Percentiles rank a stretch among this genome's conserved stretches.
Evolutionary conservation across 495 filamentous ascomycete species (phyloP).

Genomic region (Cryomyces antarcticus): DNA sequence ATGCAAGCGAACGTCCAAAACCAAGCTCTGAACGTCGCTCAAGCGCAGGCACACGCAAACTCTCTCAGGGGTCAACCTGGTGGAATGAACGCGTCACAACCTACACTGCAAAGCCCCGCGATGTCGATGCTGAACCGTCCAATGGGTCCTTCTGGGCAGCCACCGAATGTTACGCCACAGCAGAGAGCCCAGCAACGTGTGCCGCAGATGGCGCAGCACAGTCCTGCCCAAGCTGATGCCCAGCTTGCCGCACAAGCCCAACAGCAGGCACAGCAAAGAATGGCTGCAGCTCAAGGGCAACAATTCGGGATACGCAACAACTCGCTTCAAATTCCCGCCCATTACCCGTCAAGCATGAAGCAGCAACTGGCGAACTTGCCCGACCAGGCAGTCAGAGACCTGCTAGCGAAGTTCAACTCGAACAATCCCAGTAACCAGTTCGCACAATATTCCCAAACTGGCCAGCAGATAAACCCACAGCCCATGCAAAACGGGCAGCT

Average conservation of each 20-base stretch:
- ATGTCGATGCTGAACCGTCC: conserved; percentile 42
- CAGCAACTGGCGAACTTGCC: too few relatives aligned
- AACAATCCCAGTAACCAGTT: too few relatives aligned
- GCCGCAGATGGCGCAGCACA: conserved; percentile 5
- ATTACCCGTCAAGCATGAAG: too few relatives aligned
- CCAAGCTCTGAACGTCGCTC: conserved; percentile 10
- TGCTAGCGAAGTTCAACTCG: too few relatives aligned
- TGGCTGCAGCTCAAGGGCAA: background rate
- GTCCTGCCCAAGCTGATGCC: conserved; percentile 5
- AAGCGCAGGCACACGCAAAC: conserved; percentile 24
- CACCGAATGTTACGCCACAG: conserved; percentile 8
- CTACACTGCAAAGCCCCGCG: conserved; percentile 29
- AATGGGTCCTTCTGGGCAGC: conserved; percentile 23
- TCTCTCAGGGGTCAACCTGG: conserved; percentile 26
- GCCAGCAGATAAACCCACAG: too few relatives aligned
- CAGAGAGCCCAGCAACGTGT: conserved; percentile 6
- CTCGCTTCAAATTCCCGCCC: background rate
- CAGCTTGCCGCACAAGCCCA: conserved; percentile 5
- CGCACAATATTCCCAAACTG: too few relatives aligned
- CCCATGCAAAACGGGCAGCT: too few relatives aligned
- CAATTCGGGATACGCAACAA: background rate
- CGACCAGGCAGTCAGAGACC: too few relatives aligned
- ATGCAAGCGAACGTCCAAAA: conserved; percentile 18
- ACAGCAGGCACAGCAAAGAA: conserved; percentile 9
- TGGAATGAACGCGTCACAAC: conserved; percentile 22